Evolutionary conservation across 805 yeast species (phyloP).

Genomic region (Grigorovia jiainica): DNA sequence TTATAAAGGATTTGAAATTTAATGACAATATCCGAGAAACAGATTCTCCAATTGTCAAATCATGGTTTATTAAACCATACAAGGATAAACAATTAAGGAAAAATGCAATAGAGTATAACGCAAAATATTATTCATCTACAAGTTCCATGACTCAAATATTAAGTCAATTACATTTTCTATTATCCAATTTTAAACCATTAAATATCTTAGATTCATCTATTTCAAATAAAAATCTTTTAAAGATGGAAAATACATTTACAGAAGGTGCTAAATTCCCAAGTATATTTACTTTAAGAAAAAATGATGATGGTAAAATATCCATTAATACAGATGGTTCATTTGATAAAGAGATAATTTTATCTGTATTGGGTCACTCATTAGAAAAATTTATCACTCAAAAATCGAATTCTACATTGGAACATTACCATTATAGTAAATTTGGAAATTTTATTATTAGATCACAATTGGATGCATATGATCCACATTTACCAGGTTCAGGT

Average conservation of each 20-base stretch:
- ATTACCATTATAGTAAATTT: slow-evolving; percentile 67
- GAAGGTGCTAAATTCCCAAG: slow-evolving; percentile 43
- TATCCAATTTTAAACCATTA: slow-evolving; percentile 54
- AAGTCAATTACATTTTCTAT: slow-evolving; percentile 61
- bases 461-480: slow-evolving; percentile 77
- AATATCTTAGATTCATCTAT: slow-evolving; percentile 32
- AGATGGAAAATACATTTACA: slow-evolving; percentile 30
- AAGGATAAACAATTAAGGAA: slow-evolving; percentile 46
- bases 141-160: slow-evolving; percentile 77
- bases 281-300: slow-evolving; percentile 45
- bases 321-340: slow-evolving; percentile 62
- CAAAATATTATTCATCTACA: slow-evolving; percentile 63
- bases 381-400: slow-evolving; percentile 49
- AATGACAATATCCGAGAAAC: too few relatives aligned
- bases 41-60: too few relatives aligned
- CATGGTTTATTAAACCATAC: slow-evolving; percentile 53
- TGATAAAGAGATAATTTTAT: slow-evolving; percentile 57
- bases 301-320: slow-evolving; percentile 42
- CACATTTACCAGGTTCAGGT: slow-evolving; percentile 77
- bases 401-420: slow-evolving; percentile 9
- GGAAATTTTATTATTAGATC: slow-evolving; percentile 76
- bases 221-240: slow-evolving; percentile 36
- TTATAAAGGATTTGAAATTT: neutral
- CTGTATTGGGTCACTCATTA: slow-evolving; percentile 67
- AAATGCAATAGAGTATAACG: slow-evolving; percentile 32